Conservation (phyloP, 192 early-diverging fungal genomes). For the Pilobolus umbonatus region DNA sequence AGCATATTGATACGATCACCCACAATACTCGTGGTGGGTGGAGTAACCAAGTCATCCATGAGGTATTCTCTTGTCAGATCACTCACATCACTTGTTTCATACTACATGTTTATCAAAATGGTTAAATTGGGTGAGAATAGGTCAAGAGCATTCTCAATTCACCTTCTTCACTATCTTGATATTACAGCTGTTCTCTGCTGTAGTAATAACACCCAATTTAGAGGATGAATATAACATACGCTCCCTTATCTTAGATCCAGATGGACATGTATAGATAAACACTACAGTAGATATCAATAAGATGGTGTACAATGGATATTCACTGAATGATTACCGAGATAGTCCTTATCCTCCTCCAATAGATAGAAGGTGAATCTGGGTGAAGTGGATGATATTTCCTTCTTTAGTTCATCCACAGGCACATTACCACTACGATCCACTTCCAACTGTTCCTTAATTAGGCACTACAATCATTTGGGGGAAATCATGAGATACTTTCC, state of each 20-base stretch:
- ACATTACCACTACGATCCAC: constrained; percentile 41
- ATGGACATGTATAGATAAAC: constrained; percentile 88
- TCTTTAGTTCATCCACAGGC: constrained; percentile 44
- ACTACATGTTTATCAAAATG: constrained; percentile 11
- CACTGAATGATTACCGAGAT: constrained; percentile 32
- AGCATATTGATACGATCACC: constrained; percentile 33
- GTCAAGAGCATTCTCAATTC: background rate
- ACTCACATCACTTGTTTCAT: constrained; percentile 58
- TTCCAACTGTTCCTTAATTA: constrained; percentile 56
- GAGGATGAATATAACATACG: constrained; percentile 90
- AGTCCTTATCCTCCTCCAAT: constrained; percentile 45
- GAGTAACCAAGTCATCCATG: constrained; percentile 38
- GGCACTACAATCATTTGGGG: constrained; percentile 19
- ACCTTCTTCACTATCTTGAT: background rate
- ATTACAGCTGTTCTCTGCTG: constrained; percentile 41
- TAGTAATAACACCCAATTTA: constrained; percentile 53
- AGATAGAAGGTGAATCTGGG: constrained; percentile 74
- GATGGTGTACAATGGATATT: background rate
- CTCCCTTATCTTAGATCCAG: constrained; percentile 73
- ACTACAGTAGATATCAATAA: constrained; percentile 43
- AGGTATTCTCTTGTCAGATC: constrained; percentile 55
- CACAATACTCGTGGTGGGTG: constrained; percentile 18
- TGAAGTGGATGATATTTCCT: constrained; percentile 45
- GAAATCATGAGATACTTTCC: background rate
- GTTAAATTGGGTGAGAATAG: background rate